Base-by-base conservation (phyloP, 345 rosid species). In the Brassica incana region DNA sequence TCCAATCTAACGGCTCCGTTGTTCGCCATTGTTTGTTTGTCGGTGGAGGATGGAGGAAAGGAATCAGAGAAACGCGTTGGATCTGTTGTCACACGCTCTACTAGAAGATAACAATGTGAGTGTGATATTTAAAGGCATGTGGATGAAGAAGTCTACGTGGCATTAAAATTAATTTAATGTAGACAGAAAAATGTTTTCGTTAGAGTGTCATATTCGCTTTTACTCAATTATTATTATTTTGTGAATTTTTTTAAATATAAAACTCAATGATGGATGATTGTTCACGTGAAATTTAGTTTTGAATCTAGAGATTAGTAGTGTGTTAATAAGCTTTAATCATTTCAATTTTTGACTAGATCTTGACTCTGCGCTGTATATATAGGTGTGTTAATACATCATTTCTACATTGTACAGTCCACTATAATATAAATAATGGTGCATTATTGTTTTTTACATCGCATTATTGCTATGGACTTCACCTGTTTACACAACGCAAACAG, bases 1-100 rank as follows among this genome's bases (percentile, higher is more conserved):
- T 95, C 92, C 82, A 88, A 76, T 83, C 92, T 88, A 78, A 5
- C 82, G 69, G 67, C 54, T 5, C 16, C 71, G 69, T 69, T 81
- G 36, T 81, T 84, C 68, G 87, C 86, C 86, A 83, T 82, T 35
- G 7, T 11, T 36, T 80, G 25, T 10, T 25, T 64, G 72, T 73
- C 78, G 84, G 78, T 79, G 77, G 43, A 50, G 77, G 43, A 50
- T 1, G 54, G 18, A 50, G 58, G 18, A n/a, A 16, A 16, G 25
- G 25, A 54, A 54, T 14, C 18, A 18, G 16, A 50, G 58, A 32
- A 70, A 25, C 83, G 77, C 80, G 80, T 70, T 70, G 80, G 80
- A 71, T 78, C 67, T 35, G 36, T 50, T 35, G 50, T 50, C 58
- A n/a, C 70, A 48, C 67, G 29, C 64, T 27, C 0, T 65, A 50